A percentile compares a stretch with the other conserved stretches of the same genome.
Conservation (phyloP, 495 filamentous ascomycete genomes). For the Xylaria grammica region DNA sequence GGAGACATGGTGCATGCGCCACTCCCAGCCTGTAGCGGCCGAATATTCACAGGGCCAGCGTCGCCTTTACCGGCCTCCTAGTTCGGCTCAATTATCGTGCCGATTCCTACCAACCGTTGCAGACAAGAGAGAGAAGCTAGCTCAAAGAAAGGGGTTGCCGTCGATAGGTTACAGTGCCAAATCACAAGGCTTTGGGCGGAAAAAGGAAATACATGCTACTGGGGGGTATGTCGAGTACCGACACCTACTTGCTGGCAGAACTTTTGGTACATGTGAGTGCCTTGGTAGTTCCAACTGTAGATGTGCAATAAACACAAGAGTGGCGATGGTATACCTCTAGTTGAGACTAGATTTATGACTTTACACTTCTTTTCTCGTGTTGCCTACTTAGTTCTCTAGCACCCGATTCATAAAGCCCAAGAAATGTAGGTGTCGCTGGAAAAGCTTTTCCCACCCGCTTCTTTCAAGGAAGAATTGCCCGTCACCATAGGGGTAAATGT, state of each 20-base stretch:
- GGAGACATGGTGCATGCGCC: constrained; percentile 13
- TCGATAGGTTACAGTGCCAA: too few species aligned
- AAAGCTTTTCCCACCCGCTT: background rate
- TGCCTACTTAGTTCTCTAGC: background rate
- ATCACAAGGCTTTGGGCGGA: too few species aligned
- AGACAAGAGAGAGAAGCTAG: too few species aligned
- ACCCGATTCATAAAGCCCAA: background rate
- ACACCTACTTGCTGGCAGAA: too few species aligned
- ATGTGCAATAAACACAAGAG: background rate
- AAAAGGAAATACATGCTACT: too few species aligned
- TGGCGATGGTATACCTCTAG: background rate
- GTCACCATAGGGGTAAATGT: background rate
- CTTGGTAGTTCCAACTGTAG: background rate
- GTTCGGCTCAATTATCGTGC: background rate
- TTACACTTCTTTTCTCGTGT: background rate
- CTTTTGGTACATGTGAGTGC: background rate
- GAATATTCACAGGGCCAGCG: constrained; percentile 1
- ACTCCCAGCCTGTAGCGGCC: constrained; percentile 21
- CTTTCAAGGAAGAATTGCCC: constrained; percentile 3
- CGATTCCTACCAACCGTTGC: background rate
- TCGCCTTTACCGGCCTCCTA: background rate
- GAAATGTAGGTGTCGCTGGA: background rate
- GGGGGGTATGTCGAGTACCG: too few species aligned
- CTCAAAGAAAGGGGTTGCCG: too few species aligned
- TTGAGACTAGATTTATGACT: background rate